A percentile compares a stretch with the other conserved stretches of the same genome.
Evolutionary conservation across 176 grass and related monocot species (phyloP).

Genomic region (Avena insularis): DNA sequence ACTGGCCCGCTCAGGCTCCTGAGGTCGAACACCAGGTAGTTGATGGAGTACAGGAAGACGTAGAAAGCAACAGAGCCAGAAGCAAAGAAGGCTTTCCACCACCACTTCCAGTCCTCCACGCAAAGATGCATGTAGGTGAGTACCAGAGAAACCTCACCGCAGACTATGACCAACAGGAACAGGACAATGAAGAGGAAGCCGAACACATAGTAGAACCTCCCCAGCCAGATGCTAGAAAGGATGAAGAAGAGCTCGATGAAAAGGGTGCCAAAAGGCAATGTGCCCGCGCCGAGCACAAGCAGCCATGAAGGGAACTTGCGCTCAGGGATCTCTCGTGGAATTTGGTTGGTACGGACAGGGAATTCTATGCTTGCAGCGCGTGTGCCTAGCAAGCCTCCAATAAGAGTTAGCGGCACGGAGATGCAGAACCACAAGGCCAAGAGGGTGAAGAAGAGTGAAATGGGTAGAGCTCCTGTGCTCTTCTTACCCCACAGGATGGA

Average conservation of each 20-base stretch:
- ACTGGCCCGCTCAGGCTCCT: constrained; percentile 84
- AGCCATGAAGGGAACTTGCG: constrained; percentile 83
- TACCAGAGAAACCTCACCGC: constrained; percentile 80
- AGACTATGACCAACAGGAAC: constrained; percentile 67
- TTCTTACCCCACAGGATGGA: constrained; percentile 82
- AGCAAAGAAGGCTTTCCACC: constrained; percentile 94
- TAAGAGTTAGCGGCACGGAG: constrained; percentile 79
- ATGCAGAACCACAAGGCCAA: constrained; percentile 82
- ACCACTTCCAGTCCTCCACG: constrained; percentile 91
- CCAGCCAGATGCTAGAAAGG: constrained; percentile 87
- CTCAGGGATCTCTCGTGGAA: constrained; percentile 75
- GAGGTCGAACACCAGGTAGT: constrained; percentile 85
- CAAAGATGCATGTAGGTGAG: constrained; percentile 89
- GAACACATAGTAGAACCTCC: constrained; percentile 91
- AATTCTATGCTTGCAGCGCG: constrained; percentile 72
- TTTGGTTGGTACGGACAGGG: constrained; percentile 82
- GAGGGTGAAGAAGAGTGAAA: constrained; percentile 86
- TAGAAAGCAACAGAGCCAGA: constrained; percentile 77
- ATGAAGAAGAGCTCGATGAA: constrained; percentile 96
- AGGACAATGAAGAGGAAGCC: constrained; percentile 86
- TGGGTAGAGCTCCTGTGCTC: constrained; percentile 81
- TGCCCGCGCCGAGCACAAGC: constrained; percentile 84
- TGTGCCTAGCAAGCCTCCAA: constrained; percentile 70
- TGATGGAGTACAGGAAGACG: constrained; percentile 84
- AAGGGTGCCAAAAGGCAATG: constrained; percentile 83